A percentile compares a stretch with the other conserved stretches of the same genome.
These are phyloP conservation scores for Tulasnella sp. DNA, from an alignment of 768 basidiomycete species.

Conservation along the genomic window DNA sequence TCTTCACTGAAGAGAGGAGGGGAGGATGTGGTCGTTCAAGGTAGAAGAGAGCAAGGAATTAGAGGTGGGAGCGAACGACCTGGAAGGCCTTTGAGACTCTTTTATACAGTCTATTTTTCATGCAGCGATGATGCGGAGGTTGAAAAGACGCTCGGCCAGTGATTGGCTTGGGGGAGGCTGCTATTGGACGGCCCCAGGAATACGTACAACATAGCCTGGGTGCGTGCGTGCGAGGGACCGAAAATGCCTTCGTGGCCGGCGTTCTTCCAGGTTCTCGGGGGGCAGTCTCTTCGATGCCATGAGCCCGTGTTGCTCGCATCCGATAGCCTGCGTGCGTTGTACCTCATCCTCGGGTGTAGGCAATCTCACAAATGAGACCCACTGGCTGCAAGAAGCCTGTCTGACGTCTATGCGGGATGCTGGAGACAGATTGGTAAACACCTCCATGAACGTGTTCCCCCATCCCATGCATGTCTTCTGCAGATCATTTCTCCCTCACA, in stretches of 20 bases:
- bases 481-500: background rate
- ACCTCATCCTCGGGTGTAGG: constrained; percentile 6
- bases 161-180: background rate
- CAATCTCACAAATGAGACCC: background rate
- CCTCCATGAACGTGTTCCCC: background rate
- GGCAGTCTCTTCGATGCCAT: background rate
- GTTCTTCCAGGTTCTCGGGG: background rate
- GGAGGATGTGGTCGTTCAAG: background rate
- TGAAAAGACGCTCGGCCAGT: constrained; percentile 2
- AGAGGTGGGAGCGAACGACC: background rate
- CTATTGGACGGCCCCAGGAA: background rate
- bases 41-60: background rate
- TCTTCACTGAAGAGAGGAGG: background rate
- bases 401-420: background rate
- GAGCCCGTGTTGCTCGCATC: constrained; percentile 6
- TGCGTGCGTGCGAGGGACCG: background rate
- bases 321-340: background rate
- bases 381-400: background rate
- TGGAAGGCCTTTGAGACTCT: constrained; percentile 10
- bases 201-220: background rate
- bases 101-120: constrained; percentile 6
- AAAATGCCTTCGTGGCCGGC: background rate
- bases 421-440: background rate
- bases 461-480: background rate
- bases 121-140: constrained; percentile 2